These are phyloP conservation scores for Omphalea diandra DNA, from an alignment of 441 rosid species.

Conservation along the genomic window DNA sequence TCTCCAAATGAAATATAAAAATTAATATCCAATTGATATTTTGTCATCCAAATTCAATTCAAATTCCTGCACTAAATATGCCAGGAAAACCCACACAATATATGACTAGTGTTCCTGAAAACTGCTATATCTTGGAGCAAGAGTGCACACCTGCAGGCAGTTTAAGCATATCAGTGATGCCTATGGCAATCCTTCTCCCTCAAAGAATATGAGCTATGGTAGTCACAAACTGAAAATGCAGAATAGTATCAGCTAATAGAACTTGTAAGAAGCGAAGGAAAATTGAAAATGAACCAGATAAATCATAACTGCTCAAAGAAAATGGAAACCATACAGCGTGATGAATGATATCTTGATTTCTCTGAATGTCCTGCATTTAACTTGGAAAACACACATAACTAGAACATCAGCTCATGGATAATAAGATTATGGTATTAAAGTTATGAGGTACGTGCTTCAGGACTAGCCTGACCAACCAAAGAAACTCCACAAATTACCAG, in stretches of 20 bases:
- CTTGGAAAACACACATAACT: slow-evolving; percentile 1
- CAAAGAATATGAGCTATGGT: slow-evolving; percentile 63
- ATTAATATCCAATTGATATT: too few relatives aligned
- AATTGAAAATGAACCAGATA: neutral
- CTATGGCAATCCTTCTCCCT: slow-evolving; percentile 77
- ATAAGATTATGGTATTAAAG: neutral
- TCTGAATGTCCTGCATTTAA: slow-evolving; percentile 53
- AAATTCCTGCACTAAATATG: neutral
- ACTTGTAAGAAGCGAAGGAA: neutral
- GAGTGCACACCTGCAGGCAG: neutral
- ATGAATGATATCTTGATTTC: slow-evolving; percentile 72
- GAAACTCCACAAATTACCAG: slow-evolving; percentile 37
- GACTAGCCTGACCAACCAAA: neutral
- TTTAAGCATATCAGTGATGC: slow-evolving; percentile 40
- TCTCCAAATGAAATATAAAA: neutral
- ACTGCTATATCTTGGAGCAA: neutral
- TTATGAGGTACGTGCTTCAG: neutral
- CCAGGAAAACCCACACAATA: neutral
- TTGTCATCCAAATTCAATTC: neutral
- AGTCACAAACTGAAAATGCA: slow-evolving; percentile 50
- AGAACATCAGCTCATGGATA: neutral
- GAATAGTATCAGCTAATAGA: neutral
- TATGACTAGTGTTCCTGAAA: neutral
- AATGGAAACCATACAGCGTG: slow-evolving; percentile 49
- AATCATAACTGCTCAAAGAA: neutral